phyloP scores from a whole-genome alignment of 352 stramenopile genomes.

The Nothophytophthora sp. region DNA sequence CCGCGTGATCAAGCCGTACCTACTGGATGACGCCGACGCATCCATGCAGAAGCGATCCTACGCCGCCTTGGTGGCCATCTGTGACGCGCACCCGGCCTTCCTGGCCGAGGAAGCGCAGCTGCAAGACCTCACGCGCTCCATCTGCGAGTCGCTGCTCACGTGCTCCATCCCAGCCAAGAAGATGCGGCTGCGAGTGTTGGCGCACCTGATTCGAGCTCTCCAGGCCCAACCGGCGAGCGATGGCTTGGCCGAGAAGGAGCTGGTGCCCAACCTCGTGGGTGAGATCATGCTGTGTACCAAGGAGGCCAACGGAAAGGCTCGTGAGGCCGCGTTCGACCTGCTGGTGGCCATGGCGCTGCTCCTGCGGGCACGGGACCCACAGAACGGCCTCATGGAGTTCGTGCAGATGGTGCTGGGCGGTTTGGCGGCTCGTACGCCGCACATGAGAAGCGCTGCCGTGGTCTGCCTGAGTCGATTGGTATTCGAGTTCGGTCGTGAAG shows the following conservation, averaged over 20 bases:
- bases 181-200: conserved; percentile 93
- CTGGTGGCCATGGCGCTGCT: conserved; percentile 85
- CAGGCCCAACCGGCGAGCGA: conserved; percentile 61
- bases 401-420: conserved; percentile 93
- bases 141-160: conserved; percentile 94
- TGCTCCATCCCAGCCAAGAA: conserved; percentile 95
- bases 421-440: conserved; percentile 91
- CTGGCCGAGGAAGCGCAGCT: conserved; percentile 79
- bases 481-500: conserved; percentile 92
- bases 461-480: conserved; percentile 94
- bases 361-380: conserved; percentile 56
- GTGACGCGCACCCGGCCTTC: conserved; percentile 82
- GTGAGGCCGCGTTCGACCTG: conserved; percentile 85
- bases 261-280: conserved; percentile 92
- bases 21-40: conserved; percentile 85
- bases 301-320: conserved; percentile 95
- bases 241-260: conserved; percentile 54
- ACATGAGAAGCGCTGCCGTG: conserved; percentile 96
- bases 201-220: conserved; percentile 79
- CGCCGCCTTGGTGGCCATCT: conserved; percentile 85
- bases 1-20: conserved; percentile 87
- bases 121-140: conserved; percentile 92
- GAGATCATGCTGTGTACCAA: conserved; percentile 98
- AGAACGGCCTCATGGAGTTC: conserved; percentile 87
- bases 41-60: conserved; percentile 91